A percentile compares a stretch with the other conserved stretches of the same genome.
Evolutionary conservation across 768 basidiomycete species (phyloP).

Genomic region (Agrocybe praecox): DNA sequence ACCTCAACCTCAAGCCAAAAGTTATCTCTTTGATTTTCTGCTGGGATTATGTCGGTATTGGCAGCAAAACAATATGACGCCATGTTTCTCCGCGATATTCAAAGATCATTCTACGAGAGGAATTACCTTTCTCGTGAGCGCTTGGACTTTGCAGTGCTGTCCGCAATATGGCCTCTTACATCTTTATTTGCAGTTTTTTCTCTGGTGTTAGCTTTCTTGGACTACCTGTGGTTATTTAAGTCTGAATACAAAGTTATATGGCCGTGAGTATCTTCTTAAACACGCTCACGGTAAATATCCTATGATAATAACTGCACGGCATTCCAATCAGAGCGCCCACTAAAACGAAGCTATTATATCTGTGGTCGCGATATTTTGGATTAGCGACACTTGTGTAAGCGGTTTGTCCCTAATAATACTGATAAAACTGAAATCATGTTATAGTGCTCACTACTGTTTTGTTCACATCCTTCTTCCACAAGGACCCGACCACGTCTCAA

Average conservation of each 20-base stretch:
- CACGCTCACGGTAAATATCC: no score
- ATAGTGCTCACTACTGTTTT: slow-evolving; percentile 5
- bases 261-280: slow-evolving; percentile 5
- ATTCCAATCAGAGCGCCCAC: background rate
- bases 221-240: background rate
- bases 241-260: slow-evolving; percentile 4
- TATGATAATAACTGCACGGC: background rate
- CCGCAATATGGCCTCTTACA: background rate
- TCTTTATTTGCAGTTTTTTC: background rate
- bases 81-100: background rate
- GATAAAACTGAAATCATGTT: background rate
- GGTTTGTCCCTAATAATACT: background rate
- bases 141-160: no score
- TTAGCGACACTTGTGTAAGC: slow-evolving; percentile 5
- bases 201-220: background rate
- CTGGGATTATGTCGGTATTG: background rate
- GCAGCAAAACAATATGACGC: background rate
- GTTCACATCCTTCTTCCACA: slow-evolving; percentile 3
- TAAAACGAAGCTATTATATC: slow-evolving; percentile 1
- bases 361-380: slow-evolving; percentile 6
- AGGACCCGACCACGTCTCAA: background rate
- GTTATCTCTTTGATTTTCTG: background rate
- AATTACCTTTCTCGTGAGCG: background rate
- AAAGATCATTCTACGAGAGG: background rate
- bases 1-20: background rate